Evolutionary conservation across 495 filamentous ascomycete genomes (phyloP), one percentile per base, ranked within the genome.

Genomic region (Schizothecium vesticola): DNA sequence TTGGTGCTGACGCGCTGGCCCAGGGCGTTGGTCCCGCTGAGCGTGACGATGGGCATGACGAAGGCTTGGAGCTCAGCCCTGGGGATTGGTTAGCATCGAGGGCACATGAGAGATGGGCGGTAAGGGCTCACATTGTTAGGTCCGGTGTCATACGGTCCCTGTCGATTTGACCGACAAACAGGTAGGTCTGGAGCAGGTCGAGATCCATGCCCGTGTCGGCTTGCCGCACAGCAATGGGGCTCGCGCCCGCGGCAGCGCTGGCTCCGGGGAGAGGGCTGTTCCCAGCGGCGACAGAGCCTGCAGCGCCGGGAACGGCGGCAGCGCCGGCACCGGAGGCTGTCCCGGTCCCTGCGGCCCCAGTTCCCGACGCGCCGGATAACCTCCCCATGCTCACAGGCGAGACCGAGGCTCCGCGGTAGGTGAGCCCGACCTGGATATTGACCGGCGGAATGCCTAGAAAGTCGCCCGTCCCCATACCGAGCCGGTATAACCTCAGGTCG

Each of bases 401-500:
- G 23, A 91, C 84, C 1, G 81, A 86, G 13, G 90, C 91, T 19
- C 86, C 84, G 29, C 77, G 75, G 70, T 90, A 92, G 43, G 74
- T 78, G 63, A 92, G 73, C 8, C 83, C 82, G 63, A 91, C 84
- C 59, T 81, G 80, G 55, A 92, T 83, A 62, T 87, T 81, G 12
- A 81, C 67, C 2, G 81, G 80, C 12, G 80, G 73, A n/a, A 91
- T 82, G 8, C 82, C 82, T 51, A 77, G 69, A 78, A 90, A 94
- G 9, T 79, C 78, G 19, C 84, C 87, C 0, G 77, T 83, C 28
- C 90, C 83, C 11, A 74, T 71, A 10, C 84, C 84, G 57, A 92
- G 76, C 69, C 85, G 86, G 77, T 88, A 92, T 59, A 93, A 79
- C 64, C 90, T 82, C 23, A 93, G 67, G 72, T 92, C 91, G 24